Evolutionary conservation across 106 monocot species (phyloP).

Genomic region (Acorus calamus): DNA sequence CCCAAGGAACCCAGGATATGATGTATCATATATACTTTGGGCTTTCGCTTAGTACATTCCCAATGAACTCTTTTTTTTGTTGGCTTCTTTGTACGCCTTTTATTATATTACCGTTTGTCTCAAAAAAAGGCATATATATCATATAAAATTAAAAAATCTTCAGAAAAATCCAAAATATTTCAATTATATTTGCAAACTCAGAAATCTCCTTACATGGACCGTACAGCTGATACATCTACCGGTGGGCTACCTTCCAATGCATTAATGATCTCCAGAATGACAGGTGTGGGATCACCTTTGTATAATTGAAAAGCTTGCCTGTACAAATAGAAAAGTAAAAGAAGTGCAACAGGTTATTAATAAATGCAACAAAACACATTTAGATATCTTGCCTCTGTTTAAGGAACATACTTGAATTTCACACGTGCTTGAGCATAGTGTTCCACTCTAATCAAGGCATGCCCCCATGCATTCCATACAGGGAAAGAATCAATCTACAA

Average conservation of each 20-base stretch:
- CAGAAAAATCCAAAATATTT: too few species aligned
- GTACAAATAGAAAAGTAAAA: constrained; percentile 5
- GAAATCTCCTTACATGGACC: constrained; percentile 56
- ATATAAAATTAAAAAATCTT: too few species aligned
- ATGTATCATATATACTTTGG: too few species aligned
- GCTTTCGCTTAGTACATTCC: too few species aligned
- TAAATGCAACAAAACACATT: not conserved
- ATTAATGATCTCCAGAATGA: constrained; percentile 71
- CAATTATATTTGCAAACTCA: too few species aligned
- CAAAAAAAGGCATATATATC: too few species aligned
- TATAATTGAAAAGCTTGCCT: constrained; percentile 96
- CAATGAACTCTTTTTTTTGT: too few species aligned
- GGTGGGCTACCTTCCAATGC: constrained; percentile 78
- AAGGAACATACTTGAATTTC: constrained; percentile 74
- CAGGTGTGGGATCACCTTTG: constrained; percentile 52
- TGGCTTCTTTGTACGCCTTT: too few species aligned
- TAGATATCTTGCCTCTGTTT: not conserved
- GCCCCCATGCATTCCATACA: constrained; percentile 97
- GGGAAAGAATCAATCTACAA: constrained; percentile 87
- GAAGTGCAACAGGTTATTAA: constrained; percentile 2
- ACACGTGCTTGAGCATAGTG: constrained; percentile 90
- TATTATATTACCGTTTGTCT: too few species aligned
- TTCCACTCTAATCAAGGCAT: constrained; percentile 85
- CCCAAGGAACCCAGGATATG: too few species aligned
- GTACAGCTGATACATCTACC: constrained; percentile 71